Evolutionary conservation across 2,329 filamentous ascomycete genomes (phyloP).

Genomic region (Alternaria viburni): DNA sequence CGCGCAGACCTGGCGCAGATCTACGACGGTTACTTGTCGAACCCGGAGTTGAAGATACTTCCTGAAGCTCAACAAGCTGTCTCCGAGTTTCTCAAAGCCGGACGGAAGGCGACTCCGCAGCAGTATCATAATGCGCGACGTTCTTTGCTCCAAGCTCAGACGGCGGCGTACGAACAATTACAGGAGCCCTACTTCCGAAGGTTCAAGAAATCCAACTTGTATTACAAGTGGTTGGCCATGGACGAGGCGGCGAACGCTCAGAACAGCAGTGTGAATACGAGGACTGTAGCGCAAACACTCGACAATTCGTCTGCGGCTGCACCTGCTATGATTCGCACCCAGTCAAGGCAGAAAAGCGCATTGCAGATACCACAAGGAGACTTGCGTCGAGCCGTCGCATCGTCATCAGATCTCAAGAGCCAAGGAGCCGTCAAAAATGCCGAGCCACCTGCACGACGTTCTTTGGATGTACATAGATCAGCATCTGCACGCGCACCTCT

Average conservation of each 20-base stretch:
- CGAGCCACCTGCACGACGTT: conserved; percentile 63
- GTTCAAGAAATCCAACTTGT: conserved; percentile 92
- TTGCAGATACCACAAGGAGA: conserved; percentile 53
- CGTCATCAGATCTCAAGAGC: conserved; percentile 64
- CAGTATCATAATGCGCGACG: conserved; percentile 85
- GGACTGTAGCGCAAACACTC: conserved; percentile 33
- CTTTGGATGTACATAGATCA: conserved; percentile 69
- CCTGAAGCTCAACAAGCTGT: conserved; percentile 73
- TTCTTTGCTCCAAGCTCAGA: conserved; percentile 82
- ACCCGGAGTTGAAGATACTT: conserved; percentile 79
- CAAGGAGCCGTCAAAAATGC: conserved; percentile 55
- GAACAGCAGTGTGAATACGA: conserved; percentile 33
- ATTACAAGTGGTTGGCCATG: conserved; percentile 93
- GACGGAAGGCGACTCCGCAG: conserved; percentile 73
- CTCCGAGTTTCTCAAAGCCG: conserved; percentile 77
- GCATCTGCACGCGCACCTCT: conserved; percentile 59
- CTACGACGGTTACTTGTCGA: conserved; percentile 84
- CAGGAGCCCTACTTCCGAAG: conserved; percentile 78
- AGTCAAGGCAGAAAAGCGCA: conserved; percentile 52
- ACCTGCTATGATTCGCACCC: conserved; percentile 54
- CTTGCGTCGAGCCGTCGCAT: conserved; percentile 65
- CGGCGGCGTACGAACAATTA: conserved; percentile 82
- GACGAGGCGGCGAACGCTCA: conserved; percentile 66
- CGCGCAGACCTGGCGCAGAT: conserved; percentile 89
- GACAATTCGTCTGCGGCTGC: conserved; percentile 28